Base-by-base conservation (phyloP, 2,329 filamentous ascomycete species). In the Diaporthe eres region DNA sequence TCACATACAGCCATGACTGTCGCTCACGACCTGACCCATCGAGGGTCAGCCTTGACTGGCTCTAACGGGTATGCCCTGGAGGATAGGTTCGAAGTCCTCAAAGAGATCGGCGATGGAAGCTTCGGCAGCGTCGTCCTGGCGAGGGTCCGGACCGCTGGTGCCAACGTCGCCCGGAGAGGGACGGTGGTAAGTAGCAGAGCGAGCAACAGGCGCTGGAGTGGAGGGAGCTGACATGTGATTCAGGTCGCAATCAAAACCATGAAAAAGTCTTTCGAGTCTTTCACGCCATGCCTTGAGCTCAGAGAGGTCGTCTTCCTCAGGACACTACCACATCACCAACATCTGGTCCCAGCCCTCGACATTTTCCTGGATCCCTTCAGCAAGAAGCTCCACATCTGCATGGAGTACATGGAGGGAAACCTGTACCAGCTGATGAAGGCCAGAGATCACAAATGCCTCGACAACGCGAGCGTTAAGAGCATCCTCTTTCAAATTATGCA, bases 321-420 rank as follows among this genome's bases (percentile, higher is more conserved):
- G 82, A 96, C 95, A 15, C 88, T 99, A 22, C 97, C 97, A 2
- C 88, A 91, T 60, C 97, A 99, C 82, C 92, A 92, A 80, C 97
- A 99, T 84, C 90, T 99, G 47, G 97, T 99, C n/a, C 97, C 97
- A 49, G 96, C 97, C 7, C 90, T 98, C 79, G 97, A 99, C 86
- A 99, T 99, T 82, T 99, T 99, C 86, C 92, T 99, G 81, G 97
- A 99, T 82, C 97, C 97, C 0, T 94, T 95, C 84, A 98, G 91
- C 86, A 97, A 96, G 87, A 98, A 98, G 86, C 92, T 99, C 60
- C 97, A 99, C 85, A 99, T 99, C 79, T 93, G 92, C 82, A 99
- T 99, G 97, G 97, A 99, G 87, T 98, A 98, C 85, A 99, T 99
- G 97, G 97, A 99, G 84, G 97, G 97, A 70, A 99, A 99, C 84